Percentiles rank a stretch among this genome's conserved stretches.
phyloP scores from a whole-genome alignment of 2,329 filamentous ascomycete genomes.

The Coleophoma cylindrospora region DNA sequence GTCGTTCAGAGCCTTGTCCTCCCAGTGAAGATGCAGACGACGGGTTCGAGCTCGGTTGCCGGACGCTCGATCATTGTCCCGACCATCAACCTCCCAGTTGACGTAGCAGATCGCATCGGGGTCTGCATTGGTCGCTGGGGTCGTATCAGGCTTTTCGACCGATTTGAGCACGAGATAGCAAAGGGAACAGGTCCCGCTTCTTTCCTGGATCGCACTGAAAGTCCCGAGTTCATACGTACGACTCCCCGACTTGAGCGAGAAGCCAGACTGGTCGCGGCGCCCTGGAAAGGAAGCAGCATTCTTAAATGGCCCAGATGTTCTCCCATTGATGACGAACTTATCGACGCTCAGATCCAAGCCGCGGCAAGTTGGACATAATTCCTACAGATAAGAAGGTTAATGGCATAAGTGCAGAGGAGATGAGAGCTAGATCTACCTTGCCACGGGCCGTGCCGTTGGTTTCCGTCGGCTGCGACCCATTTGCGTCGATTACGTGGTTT shows the following conservation, averaged over 20 bases:
- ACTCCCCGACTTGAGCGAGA: neutral
- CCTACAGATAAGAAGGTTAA: neutral
- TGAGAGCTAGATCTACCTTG: neutral
- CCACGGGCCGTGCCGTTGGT: neutral
- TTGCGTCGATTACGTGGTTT: neutral
- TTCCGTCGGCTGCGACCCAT: neutral
- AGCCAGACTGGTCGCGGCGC: neutral
- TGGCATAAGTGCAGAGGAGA: neutral
- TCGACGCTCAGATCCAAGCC: neutral
- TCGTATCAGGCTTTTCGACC: neutral
- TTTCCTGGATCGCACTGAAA: neutral
- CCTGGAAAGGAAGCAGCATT: too few relatives aligned
- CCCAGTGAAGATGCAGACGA: neutral
- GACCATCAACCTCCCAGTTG: neutral
- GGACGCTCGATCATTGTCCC: neutral
- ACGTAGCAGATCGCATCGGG: neutral
- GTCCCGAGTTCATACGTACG: neutral
- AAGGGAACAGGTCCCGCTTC: neutral
- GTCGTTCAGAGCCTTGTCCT: neutral
- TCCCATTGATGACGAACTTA: neutral
- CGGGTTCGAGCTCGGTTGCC: neutral
- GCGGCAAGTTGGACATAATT: neutral
- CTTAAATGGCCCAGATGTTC: neutral
- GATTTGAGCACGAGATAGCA: neutral
- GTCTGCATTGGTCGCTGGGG: neutral